Evolutionary conservation across 1,139 yeast genomes (phyloP), one percentile per base, ranked within the genome.

Genomic region (Lodderomyces oxycetoniae): DNA sequence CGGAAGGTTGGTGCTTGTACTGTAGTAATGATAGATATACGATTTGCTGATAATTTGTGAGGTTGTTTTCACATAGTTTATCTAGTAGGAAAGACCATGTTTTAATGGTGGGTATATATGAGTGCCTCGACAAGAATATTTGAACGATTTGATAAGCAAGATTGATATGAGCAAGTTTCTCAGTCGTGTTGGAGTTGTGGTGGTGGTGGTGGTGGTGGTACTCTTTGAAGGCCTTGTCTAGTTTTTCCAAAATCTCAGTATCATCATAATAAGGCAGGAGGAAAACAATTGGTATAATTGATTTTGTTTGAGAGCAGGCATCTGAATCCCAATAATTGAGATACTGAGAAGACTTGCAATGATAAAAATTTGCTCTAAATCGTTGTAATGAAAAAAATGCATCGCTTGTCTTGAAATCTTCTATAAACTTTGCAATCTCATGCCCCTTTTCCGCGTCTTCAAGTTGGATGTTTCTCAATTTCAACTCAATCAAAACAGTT

Each of bases 301-400:
- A 22, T 14, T 32, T 30, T n/a, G 36, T 16, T 20, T 34, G 30
- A 9, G 26, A 27, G 4, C 19, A n/a, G n/a, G 32, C 16, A 24
- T 42, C 44, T 1, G 38, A 22, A 13, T 59, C 59, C 26, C 55
- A 54, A 34, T 61, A 59, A 34, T 58, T 63, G 19, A 63, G 46
- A 44, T 52, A 52, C 23, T 61, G 59, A 0, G 62, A 59, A 2
- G 69, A 57, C 35, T 60, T 61, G 45, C 47, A 52, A 35, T 55
- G 40, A 21, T 34, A 31, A 15, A 46, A 46, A n/a, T 34, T 30
- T 4, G 9, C 12, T 21, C 49, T 31, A 28, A 42, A 44, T 8
- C 34, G 34, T 17, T 35, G 36, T 12, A 43, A 20, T 0, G 60
- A 56, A 33, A 44, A 45, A 37, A 61, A 62, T 12, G 37, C 27